Percentiles rank a stretch among this genome's conserved stretches.
These are phyloP conservation scores for Catunica adiposa DNA, from an alignment of 2,329 filamentous ascomycete genomes.

Conservation along the genomic window DNA sequence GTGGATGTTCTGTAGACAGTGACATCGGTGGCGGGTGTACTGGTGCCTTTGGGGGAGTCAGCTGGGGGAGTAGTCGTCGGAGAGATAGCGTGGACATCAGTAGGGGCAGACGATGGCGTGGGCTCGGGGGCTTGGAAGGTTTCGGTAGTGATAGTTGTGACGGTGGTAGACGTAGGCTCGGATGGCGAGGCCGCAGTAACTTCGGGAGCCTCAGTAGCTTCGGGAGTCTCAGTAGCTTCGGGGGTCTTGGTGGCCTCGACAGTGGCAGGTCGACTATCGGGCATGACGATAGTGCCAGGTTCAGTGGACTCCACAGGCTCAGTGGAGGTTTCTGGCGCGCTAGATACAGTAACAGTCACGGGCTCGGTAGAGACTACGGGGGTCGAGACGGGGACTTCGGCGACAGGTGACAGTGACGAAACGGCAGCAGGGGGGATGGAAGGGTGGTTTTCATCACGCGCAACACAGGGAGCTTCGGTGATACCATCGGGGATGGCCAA, in stretches of 20 bases:
- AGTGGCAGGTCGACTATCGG: background rate
- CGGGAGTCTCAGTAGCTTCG: background rate
- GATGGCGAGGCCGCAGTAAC: too few species aligned
- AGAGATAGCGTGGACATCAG: background rate
- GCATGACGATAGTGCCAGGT: background rate
- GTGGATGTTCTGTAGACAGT: constrained; percentile 32
- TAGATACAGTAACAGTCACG: background rate
- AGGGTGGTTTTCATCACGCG: background rate
- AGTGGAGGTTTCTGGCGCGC: background rate
- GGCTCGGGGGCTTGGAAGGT: background rate
- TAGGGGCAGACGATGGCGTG: background rate
- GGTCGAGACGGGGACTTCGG: background rate
- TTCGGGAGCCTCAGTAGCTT: background rate
- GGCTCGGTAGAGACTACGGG: background rate
- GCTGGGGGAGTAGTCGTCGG: background rate
- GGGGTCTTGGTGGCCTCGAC: background rate
- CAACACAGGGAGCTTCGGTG: background rate
- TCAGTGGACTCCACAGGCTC: background rate
- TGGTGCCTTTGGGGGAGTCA: background rate
- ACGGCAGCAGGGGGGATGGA: background rate
- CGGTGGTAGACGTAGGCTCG: background rate
- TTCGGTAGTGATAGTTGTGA: background rate
- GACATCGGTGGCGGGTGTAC: background rate
- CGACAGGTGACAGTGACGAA: constrained; percentile 1
- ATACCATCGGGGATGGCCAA: background rate